Base-by-base conservation (phyloP, 2,329 filamentous ascomycete species). In the Acarospora socialis region DNA sequence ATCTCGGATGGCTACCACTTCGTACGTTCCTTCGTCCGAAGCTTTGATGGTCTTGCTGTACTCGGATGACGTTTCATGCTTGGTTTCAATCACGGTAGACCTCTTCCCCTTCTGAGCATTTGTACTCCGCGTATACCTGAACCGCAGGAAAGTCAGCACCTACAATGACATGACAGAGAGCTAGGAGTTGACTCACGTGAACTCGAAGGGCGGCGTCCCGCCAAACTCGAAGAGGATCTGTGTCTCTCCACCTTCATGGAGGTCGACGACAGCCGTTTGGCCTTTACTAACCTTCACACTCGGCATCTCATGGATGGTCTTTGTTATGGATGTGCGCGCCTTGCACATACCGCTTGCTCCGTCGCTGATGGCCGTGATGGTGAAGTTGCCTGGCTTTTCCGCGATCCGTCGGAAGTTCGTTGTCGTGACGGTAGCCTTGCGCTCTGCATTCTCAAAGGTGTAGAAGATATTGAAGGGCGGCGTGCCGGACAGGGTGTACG, bases 1-100 rank as follows among this genome's bases (percentile, higher is more conserved):
- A 57, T 98, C 90, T 64, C 92, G 92, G 57, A 98, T 93, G 7
- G 82, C 78, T 18, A 95, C 81, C 12, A 98, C 87, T 60, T 98
- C 90, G 51, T 98, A 98, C 43, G 84, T 93, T 30, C 90, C 90
- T 64, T 95, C 90, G 51, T 93, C 81, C 45, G 78, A 84, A 16
- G 86, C 84, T 46, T 76, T 76, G 46, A 95, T 71, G 16, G 73
- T 72, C 66, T 92, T 86, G 48, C 63, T 76, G 53, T 82, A 70
- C 47, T 92, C 82, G 40, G 86, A 72, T 29, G 80, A 87, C 12
- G 80, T 66, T 46, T 94, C 86, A 43, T 90, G 84, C 45, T 81
- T 73, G 42, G 92, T 94, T 60, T 98, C 92, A 12, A 98, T 66
- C 20, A 98, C 71, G 46, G 76, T 68, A 21, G 77, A 73, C 49